Conservation (phyloP, 768 basidiomycete species). For the Mycena latifolia region DNA sequence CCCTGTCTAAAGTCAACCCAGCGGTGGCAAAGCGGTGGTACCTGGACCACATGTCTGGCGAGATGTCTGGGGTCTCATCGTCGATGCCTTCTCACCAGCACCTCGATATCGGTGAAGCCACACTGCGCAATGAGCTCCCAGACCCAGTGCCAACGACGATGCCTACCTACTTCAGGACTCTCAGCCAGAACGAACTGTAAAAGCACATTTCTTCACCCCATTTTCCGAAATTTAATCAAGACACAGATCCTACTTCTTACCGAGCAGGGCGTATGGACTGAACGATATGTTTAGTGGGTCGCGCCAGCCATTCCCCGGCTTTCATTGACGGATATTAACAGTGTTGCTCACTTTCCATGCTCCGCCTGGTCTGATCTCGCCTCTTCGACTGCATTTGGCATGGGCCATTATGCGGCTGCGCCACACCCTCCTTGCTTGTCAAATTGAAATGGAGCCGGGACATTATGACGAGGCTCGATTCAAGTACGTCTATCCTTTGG, state of each 20-base stretch:
- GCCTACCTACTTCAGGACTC: not conserved
- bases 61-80: no score
- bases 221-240: not conserved
- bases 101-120: no score
- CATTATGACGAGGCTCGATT: slow-evolving; percentile 60
- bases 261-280: slow-evolving; percentile 17
- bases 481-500: slow-evolving; percentile 47
- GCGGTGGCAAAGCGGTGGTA: no score
- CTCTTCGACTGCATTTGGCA: slow-evolving; percentile 52
- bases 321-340: not conserved
- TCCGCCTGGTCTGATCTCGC: slow-evolving; percentile 45
- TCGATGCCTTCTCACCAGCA: no score
- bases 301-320: not conserved
- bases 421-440: slow-evolving; percentile 62
- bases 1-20: no score
- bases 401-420: slow-evolving; percentile 66
- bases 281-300: slow-evolving; percentile 24
- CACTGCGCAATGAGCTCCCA: no score
- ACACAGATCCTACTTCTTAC: slow-evolving; percentile 23
- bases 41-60: no score
- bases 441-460: slow-evolving; percentile 48
- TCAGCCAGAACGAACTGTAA: slow-evolving; percentile 3
- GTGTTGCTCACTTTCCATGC: slow-evolving; percentile 56
- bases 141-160: no score
- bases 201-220: not conserved